Evolutionary conservation across 2,329 filamentous ascomycete species (phyloP).

Genomic region (Ceratocystis colombiana): DNA sequence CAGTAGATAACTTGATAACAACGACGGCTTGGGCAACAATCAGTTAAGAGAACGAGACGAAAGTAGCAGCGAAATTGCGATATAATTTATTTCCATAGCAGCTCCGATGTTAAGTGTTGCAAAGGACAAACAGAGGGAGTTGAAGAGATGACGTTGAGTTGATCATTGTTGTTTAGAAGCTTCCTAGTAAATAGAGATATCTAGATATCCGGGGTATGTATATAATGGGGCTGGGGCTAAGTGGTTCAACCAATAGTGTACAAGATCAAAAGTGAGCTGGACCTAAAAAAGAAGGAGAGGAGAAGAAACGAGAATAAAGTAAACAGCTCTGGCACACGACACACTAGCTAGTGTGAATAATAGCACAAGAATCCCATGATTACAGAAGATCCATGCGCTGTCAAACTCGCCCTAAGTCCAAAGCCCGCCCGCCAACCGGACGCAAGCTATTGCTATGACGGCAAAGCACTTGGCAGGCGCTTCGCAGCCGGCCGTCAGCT

Average conservation of each 20-base stretch:
- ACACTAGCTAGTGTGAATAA: too few species aligned
- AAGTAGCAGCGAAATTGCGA: background rate
- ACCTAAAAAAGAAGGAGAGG: background rate
- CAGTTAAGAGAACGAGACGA: background rate
- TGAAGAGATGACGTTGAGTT: background rate
- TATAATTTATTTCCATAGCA: background rate
- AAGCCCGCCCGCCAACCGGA: background rate
- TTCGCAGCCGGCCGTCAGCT: background rate
- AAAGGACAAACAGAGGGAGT: background rate
- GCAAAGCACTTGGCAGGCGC: too few species aligned
- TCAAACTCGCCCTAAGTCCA: background rate
- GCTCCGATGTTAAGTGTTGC: background rate
- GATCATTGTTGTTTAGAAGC: background rate
- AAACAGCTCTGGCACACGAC: too few species aligned
- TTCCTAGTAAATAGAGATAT: background rate
- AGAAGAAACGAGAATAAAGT: background rate
- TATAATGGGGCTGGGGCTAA: background rate
- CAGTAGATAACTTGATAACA: background rate
- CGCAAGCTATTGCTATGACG: constrained; percentile 1
- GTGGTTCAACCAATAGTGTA: background rate
- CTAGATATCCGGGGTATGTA: background rate
- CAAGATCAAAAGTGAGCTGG: background rate
- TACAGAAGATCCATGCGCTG: background rate
- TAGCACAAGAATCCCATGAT: too few species aligned
- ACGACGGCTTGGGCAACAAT: background rate